Base-by-base conservation (phyloP, 2,329 filamentous ascomycete genomes). In the Verticillium nonalfalfae region DNA sequence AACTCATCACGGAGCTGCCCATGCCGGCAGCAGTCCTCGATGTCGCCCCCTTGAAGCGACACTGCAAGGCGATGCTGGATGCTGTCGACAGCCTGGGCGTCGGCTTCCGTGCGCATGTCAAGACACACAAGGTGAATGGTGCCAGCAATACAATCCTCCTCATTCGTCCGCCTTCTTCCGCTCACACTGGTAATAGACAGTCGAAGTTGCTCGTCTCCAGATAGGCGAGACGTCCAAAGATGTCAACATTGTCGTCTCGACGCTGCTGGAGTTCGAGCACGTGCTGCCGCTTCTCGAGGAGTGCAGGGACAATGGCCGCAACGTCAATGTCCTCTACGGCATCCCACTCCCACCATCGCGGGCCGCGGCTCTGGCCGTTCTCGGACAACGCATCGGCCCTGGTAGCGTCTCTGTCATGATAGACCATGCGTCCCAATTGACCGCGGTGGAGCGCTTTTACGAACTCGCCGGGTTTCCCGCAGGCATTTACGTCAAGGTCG, bases 81-180 rank as follows among this genome's bases (percentile, higher is more conserved):
- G 79, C 84, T 0, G 77, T 79, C 1, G 67, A 75, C 6, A 69
- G 73, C 10, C 69, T 89, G 0, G 75, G 74, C 0, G 75, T 88
- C 0, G 78, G 74, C 0, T 89, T 89, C 62, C 76, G 87, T 13
- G 82, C 84, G 0, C 87, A 90, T 66, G 79, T 89, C 5, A 89
- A 89, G 70, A 88, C 85, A 7, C 87, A 89, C 69, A 89, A 89
- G 73, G 84, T 84, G 4, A 40, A 50, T 15, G 26, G 2, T 2
- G 1, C 7, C 7, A 21, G 1, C 0, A 1, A 36, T 13, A 36
- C 26, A 4, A 31, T 1, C 26, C 26, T 5, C 26, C 26, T 5
- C 4, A 5, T 31, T 31, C 26, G 26, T 31, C 26, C 26, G 26
- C 26, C 5, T 31, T 31, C 35, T 6, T 0, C 4, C 3, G 60